phyloP scores from a whole-genome alignment of 2,329 filamentous ascomycete genomes.

The Furcasterigmium furcatum region DNA sequence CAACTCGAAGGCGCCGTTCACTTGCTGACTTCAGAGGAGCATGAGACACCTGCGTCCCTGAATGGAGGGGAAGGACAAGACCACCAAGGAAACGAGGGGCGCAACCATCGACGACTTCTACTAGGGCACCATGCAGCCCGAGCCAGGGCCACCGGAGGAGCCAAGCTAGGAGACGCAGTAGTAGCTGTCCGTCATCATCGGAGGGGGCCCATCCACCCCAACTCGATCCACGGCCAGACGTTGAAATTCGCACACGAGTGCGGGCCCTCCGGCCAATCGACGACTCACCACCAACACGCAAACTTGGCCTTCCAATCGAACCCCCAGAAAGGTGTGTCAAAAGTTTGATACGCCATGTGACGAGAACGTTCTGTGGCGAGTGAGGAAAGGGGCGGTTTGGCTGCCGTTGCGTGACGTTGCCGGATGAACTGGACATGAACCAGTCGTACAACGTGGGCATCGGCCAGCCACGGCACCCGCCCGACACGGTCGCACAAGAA shows the following conservation, averaged over 20 bases:
- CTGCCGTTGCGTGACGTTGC: background rate
- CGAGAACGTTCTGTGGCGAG: background rate
- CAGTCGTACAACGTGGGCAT: background rate
- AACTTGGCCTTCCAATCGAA: background rate
- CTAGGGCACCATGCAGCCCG: background rate
- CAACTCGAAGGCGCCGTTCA: background rate
- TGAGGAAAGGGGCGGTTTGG: background rate
- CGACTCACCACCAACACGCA: background rate
- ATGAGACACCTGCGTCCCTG: background rate
- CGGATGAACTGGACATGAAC: background rate
- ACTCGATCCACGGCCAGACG: background rate
- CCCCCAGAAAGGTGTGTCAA: background rate
- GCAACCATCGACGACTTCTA: background rate
- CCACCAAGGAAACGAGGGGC: background rate
- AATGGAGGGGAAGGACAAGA: background rate
- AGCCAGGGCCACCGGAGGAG: background rate
- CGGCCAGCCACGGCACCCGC: background rate
- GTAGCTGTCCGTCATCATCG: background rate
- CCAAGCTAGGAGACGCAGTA: conserved; percentile 1
- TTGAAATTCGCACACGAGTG: background rate
- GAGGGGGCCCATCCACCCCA: background rate
- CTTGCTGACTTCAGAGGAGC: background rate
- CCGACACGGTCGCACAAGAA: background rate
- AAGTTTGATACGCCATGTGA: background rate
- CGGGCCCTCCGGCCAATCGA: background rate